Evolutionary conservation across 805 yeast species (phyloP), one percentile per base, ranked within the genome.

Genomic region (Yarrowia sp.): DNA sequence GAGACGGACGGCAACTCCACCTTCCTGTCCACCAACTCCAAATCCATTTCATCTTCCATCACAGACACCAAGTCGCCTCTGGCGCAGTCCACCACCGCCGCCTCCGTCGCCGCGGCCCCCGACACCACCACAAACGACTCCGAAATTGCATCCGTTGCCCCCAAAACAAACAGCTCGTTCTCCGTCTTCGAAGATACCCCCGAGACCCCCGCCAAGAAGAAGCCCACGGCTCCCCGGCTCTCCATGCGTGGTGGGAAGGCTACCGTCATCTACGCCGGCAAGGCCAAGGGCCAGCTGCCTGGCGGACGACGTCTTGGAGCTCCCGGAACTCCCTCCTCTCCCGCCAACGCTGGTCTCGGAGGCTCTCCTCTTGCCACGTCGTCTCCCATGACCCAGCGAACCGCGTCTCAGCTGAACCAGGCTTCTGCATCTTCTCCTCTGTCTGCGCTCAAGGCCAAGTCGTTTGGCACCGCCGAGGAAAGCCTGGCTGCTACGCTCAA

Each of bases 171-270:
- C 61, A n/a, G 32, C 56, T 35, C 65, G 21, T 33, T 62, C 61
- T 21, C 55, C 24, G 60, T 63, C 35, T 61, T 59, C 32, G 38
- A 39, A 29, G 64, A 64, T 39, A 16, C 63, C 31, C 62, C 59
- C 22, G 29, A 24, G 12, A 29, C 44, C 21, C 36, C 60, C 6
- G 55, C 58, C 36, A 24, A 39, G 24, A 63, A 64, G 47, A 31
- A 63, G 35, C 62, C 59, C 32, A 18, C 16, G 4, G 39, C 46
- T 18, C 47, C 61, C 1, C 38, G 61, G 1, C 38, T 55, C 29
- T 55, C 61, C 33, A 39, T 55, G 46, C 61, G 61, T 2, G 46
- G 47, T 4, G 61, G 61, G 21, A 55, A 39, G 47, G 61, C 61
- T n/a, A 39, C 47, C 9, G 38, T 55, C 12, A 38, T 39, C 29